Evolutionary conservation across 345 rosid species (phyloP), one percentile per base, ranked within the genome.

Genomic region (Jatropha curcas): DNA sequence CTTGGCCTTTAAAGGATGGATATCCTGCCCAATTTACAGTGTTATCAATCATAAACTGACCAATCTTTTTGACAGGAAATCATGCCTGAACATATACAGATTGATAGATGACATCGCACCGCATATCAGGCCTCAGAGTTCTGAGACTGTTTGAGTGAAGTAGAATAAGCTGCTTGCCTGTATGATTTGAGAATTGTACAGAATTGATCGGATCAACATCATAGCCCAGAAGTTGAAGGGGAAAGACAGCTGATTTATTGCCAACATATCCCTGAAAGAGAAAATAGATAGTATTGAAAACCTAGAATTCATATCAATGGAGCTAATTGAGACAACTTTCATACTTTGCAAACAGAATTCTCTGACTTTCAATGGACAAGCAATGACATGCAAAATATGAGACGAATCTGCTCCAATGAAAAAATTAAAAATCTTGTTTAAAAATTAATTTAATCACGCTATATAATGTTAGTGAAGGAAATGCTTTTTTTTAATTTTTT

Each of bases 201-300:
- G 99, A 95, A 84, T 95, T 88, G 66, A 95, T 86, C 24, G 99
- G 98, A 82, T 95, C 98, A 68, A 95, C 97, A 82, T 95, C 99
- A 74, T 84, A 95, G 50, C 99, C 99, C 83, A 95, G 77, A 71
- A 95, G 81, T 70, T 95, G 98, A 60, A 95, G 94, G 78, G 98
- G 98, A 64, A 95, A 95, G 22, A 95, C 94, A 28, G 99, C 98
- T 53, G 99, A 89, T 76, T 95, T 95, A 81, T 95, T 95, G 58
- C 99, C 99, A 67, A 95, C 99, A 82, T 95, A 95, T 72, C 99
- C 99, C 99, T 95, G 70, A 56, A 57, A 50, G 51, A 62, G 20
- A 67, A 77, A 64, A 10, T 60, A 24, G 30, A 56, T 2, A 8
- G 22, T 10, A 22, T 39, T 7, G 13, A 27, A 45, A 35, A 48